Conservation (phyloP, 306 rosid species). For the Vachellia pachyceras region DNA sequence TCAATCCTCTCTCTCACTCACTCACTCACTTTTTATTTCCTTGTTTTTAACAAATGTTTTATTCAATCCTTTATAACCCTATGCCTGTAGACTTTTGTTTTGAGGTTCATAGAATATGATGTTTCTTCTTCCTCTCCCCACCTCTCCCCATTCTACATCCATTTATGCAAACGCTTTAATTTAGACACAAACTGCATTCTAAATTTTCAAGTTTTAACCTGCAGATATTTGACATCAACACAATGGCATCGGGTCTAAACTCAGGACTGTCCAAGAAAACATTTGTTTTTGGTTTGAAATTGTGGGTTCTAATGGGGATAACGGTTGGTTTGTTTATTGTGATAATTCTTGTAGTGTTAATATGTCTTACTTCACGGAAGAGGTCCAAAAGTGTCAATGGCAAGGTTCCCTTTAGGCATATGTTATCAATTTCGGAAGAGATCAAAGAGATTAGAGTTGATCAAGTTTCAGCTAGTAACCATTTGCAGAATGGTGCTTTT, state of each 20-base stretch:
- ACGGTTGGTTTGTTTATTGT: constrained; percentile 67
- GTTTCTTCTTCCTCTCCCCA: neutral
- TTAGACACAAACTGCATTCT: constrained; percentile 7
- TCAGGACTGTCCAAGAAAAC: constrained; percentile 70
- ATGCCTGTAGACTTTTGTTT: neutral
- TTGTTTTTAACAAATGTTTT: neutral
- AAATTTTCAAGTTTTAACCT: constrained; percentile 23
- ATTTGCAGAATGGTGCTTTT: constrained; percentile 45
- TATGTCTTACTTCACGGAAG: constrained; percentile 72
- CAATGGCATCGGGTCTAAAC: constrained; percentile 77
- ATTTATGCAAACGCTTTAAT: constrained; percentile 7
- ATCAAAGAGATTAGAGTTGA: constrained; percentile 81
- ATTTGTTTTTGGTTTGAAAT: constrained; percentile 74
- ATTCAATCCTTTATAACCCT: neutral
- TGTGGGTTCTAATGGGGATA: constrained; percentile 78
- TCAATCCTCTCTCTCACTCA: neutral
- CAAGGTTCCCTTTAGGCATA: constrained; percentile 59
- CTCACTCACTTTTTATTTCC: neutral
- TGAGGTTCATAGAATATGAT: neutral
- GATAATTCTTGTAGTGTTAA: constrained; percentile 62
- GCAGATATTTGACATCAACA: constrained; percentile 44
- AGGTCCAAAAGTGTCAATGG: constrained; percentile 57
- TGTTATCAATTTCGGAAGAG: constrained; percentile 68
- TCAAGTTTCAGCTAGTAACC: constrained; percentile 64
- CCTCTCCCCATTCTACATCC: neutral